Conservation (phyloP, 2,329 filamentous ascomycete species). For the Waltergamsia citrina region DNA sequence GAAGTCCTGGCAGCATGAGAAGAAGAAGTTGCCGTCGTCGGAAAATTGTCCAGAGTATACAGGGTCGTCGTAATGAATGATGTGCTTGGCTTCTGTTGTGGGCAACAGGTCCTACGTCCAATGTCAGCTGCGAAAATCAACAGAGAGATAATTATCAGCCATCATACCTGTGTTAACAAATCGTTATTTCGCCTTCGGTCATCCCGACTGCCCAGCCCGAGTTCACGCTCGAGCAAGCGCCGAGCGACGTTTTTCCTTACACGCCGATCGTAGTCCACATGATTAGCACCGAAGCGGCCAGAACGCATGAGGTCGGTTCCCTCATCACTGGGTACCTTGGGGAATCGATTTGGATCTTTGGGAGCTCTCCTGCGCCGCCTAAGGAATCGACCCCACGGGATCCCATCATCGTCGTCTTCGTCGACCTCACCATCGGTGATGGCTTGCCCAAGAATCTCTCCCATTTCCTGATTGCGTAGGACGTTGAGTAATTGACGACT, state of each 20-base stretch:
- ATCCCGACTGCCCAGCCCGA: slow-evolving; percentile 57
- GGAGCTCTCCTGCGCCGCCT: slow-evolving; percentile 28
- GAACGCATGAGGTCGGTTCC: slow-evolving; percentile 73
- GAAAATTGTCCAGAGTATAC: slow-evolving; percentile 97
- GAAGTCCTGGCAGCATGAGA: slow-evolving; percentile 85
- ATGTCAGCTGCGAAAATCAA: slow-evolving; percentile 29
- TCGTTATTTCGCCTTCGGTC: slow-evolving; percentile 50
- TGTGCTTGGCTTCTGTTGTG: slow-evolving; percentile 66
- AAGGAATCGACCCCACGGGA: slow-evolving; percentile 7
- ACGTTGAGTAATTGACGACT: slow-evolving; percentile 27
- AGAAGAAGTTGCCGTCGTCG: slow-evolving; percentile 96
- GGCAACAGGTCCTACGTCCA: slow-evolving; percentile 62
- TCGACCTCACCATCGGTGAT: slow-evolving; percentile 18
- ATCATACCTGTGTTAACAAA: slow-evolving; percentile 57
- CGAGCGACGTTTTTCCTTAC: slow-evolving; percentile 53
- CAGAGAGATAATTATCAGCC: not conserved
- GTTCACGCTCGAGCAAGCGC: slow-evolving; percentile 70
- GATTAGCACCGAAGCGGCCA: slow-evolving; percentile 66
- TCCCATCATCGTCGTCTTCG: slow-evolving; percentile 23
- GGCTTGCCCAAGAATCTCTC: not conserved
- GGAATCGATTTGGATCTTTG: slow-evolving; percentile 54
- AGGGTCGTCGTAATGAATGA: slow-evolving; percentile 76
- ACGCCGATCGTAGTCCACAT: slow-evolving; percentile 32
- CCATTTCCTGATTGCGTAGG: slow-evolving; percentile 23
- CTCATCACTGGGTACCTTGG: slow-evolving; percentile 73